Evolutionary conservation across 208 protist genomes (phyloP).

Genomic region (Leishmania amazonensis): DNA sequence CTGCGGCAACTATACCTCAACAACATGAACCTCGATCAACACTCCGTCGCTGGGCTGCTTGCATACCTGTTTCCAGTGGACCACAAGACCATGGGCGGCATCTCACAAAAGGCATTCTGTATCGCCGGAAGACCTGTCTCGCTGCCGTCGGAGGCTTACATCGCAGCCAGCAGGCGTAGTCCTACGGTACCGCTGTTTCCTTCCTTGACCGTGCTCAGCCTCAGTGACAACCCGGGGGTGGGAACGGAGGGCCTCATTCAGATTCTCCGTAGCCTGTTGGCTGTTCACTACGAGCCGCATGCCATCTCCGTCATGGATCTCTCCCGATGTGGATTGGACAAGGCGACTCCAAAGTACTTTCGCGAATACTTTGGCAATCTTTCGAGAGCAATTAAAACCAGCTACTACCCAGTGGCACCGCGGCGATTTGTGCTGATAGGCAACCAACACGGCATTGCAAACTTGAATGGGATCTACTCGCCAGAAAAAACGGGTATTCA

Average conservation of each 20-base stretch:
- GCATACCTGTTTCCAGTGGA: conserved; percentile 78
- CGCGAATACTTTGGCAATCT: conserved; percentile 60
- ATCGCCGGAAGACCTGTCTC: conserved; percentile 22
- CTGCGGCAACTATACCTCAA: conserved; percentile 79
- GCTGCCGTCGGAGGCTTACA: conserved; percentile 40
- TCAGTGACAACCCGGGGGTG: conserved; percentile 79
- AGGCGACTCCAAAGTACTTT: conserved; percentile 28
- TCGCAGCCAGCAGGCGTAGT: conserved; percentile 29
- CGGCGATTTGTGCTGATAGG: conserved; percentile 64
- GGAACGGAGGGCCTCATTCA: conserved; percentile 54
- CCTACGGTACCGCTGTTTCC: conserved; percentile 61
- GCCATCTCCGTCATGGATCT: conserved; percentile 65
- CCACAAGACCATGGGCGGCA: conserved; percentile 13
- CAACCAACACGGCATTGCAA: conserved; percentile 51
- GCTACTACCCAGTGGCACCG: conserved; percentile 42
- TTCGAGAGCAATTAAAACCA: conserved; percentile 17
- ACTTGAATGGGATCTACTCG: conserved; percentile 14
- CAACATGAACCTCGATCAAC: conserved; percentile 80
- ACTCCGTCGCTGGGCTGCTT: conserved; percentile 59
- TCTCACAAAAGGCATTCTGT: conserved; percentile 5
- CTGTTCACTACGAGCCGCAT: conserved; percentile 51
- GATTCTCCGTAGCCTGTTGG: conserved; percentile 64
- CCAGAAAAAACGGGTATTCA: conserved; percentile 15
- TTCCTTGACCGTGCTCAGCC: conserved; percentile 61
- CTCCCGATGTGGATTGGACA: conserved; percentile 70